phyloP scores from a whole-genome alignment of 2,329 filamentous ascomycete genomes.

The Chaetomiaceae sp. region DNA sequence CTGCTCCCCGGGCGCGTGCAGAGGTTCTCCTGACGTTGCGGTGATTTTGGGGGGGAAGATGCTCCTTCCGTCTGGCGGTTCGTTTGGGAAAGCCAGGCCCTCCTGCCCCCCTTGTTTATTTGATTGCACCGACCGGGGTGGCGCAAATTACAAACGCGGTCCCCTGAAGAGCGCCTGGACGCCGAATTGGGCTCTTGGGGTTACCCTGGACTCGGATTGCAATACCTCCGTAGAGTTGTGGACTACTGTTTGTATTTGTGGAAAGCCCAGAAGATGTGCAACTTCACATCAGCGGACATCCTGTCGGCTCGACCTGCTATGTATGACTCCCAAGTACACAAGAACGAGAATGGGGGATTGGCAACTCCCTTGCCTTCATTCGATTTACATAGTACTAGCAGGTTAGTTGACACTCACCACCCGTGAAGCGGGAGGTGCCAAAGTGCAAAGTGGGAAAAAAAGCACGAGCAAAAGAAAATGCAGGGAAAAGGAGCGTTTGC shows the following conservation, averaged over 20 bases:
- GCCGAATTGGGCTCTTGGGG: constrained; percentile 14
- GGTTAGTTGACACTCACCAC: no score
- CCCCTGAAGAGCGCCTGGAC: constrained; percentile 19
- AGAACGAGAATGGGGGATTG: no score
- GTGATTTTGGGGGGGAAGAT: constrained; percentile 21
- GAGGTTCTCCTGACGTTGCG: constrained; percentile 17
- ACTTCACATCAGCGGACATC: no score
- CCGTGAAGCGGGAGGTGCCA: background rate
- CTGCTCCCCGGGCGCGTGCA: constrained; percentile 13
- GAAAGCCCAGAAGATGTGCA: no score
- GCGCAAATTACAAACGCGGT: constrained; percentile 35
- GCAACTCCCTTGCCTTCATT: no score
- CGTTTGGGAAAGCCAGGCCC: constrained; percentile 16
- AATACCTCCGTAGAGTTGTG: no score
- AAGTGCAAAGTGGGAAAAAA: background rate
- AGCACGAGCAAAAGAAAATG: constrained; percentile 5
- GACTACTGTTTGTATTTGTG: no score
- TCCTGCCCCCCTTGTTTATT: constrained; percentile 32
- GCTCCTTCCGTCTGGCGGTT: constrained; percentile 13
- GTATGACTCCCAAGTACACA: no score
- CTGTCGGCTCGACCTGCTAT: no score
- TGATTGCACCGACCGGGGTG: constrained; percentile 29
- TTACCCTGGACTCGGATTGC: constrained; percentile 1
- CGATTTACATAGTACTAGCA: no score
- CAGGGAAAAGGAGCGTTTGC: constrained; percentile 5